A percentile compares a stretch with the other conserved stretches of the same genome.
Evolutionary conservation across 345 rosid genomes (phyloP).

Genomic region (Ceriops tagal): DNA sequence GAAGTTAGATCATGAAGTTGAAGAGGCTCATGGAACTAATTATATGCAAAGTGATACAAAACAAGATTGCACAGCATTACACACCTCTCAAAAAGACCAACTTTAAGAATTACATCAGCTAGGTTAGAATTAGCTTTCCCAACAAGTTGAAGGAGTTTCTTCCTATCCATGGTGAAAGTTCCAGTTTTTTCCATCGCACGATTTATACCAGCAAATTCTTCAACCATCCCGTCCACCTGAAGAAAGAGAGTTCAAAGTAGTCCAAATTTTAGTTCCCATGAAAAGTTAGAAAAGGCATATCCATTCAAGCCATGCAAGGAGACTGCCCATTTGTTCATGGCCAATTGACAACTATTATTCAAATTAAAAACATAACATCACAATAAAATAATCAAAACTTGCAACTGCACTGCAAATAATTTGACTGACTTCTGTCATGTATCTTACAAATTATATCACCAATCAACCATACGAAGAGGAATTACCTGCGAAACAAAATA

Average conservation of each 20-base stretch:
- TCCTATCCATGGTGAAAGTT: constrained; percentile 92
- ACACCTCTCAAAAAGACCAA: constrained; percentile 94
- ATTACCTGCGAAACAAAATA: constrained; percentile 91
- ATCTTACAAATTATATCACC: background rate
- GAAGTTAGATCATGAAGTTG: background rate
- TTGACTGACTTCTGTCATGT: background rate
- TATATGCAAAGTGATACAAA: background rate
- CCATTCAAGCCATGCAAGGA: background rate
- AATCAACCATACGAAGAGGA: background rate
- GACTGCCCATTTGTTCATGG: background rate
- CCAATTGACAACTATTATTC: background rate
- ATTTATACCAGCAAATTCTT: constrained; percentile 91
- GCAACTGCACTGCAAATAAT: background rate
- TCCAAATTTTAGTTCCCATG: background rate
- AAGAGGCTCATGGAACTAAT: background rate
- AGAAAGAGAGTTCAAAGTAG: background rate
- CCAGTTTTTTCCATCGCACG: constrained; percentile 86
- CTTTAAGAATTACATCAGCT: constrained; percentile 92
- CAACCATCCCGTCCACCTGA: constrained; percentile 88
- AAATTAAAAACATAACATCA: background rate
- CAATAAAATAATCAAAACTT: background rate
- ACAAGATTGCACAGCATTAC: background rate
- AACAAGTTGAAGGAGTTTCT: constrained; percentile 79
- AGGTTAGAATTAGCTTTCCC: constrained; percentile 97
- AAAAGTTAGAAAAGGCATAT: constrained; percentile 6